Evolutionary conservation across 768 basidiomycete species (phyloP).

Genomic region (Pilatotrama ljubarskyi): DNA sequence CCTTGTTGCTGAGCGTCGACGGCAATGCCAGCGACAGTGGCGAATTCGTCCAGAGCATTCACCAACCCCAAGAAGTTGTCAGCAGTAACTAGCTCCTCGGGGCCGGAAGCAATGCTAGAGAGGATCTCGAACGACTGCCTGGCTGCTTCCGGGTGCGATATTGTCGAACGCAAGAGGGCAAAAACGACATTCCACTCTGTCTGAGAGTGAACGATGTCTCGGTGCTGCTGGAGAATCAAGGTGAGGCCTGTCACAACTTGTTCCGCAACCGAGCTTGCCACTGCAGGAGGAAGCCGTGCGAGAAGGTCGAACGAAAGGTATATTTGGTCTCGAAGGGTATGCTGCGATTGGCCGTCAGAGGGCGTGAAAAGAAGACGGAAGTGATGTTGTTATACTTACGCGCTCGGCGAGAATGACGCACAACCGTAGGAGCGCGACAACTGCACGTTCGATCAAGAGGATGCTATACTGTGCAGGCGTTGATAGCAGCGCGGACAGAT

Average conservation of each 20-base stretch:
- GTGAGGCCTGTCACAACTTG: conserved; percentile 86
- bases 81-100: conserved; percentile 56
- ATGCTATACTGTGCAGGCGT: conserved; percentile 82
- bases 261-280: conserved; percentile 86
- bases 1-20: conserved; percentile 56
- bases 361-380: background rate
- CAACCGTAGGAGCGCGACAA: conserved; percentile 85
- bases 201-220: conserved; percentile 77
- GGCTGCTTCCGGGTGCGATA: conserved; percentile 84
- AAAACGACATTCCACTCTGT: conserved; percentile 97
- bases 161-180: conserved; percentile 81
- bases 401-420: conserved; percentile 79
- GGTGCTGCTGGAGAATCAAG: conserved; percentile 75
- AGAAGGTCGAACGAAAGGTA: conserved; percentile 93
- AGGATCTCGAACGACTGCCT: conserved; percentile 82
- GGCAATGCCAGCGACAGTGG: conserved; percentile 64
- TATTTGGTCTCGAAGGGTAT: conserved; percentile 86
- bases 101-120: conserved; percentile 58
- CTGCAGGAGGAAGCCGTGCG: conserved; percentile 69
- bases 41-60: conserved; percentile 84
- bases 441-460: conserved; percentile 90
- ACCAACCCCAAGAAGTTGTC: conserved; percentile 85
- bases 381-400: conserved; percentile 43
- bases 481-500: conserved; percentile 78
- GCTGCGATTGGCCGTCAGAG: conserved; percentile 42